Evolutionary conservation across 345 rosid species (phyloP).

Genomic region (Eutrema japonicum): DNA sequence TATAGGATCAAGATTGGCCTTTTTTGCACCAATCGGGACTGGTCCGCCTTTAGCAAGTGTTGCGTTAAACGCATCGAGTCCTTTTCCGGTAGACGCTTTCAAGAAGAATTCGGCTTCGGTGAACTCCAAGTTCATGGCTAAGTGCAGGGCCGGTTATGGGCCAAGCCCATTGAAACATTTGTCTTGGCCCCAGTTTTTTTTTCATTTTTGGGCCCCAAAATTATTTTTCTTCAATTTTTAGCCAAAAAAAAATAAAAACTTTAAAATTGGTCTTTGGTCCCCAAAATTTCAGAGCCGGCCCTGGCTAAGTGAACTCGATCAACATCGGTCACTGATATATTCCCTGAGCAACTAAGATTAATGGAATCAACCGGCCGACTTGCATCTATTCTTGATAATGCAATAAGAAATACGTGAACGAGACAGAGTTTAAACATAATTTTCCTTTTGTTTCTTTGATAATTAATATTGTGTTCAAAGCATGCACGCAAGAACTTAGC

Average conservation of each 20-base stretch:
- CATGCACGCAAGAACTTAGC: constrained; percentile 24
- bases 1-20: constrained; percentile 60
- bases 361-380: not conserved
- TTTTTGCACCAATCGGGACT: constrained; percentile 52
- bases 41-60: constrained; percentile 63
- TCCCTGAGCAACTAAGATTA: constrained; percentile 24
- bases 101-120: constrained; percentile 66
- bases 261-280: no score
- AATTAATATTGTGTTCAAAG: constrained; percentile 10
- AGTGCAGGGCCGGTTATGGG: no score
- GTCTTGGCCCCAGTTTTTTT: no score
- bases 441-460: not conserved
- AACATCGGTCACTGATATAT: constrained; percentile 45
- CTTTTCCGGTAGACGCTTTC: constrained; percentile 53
- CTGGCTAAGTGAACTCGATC: constrained; percentile 56
- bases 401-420: constrained; percentile 23
- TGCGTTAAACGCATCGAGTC: constrained; percentile 56
- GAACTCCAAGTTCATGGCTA: constrained; percentile 70
- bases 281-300: no score
- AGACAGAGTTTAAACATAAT: constrained; percentile 31
- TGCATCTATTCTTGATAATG: constrained; percentile 12
- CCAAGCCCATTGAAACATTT: no score
- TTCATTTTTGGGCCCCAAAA: no score
- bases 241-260: no score
- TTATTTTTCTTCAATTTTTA: no score